These are phyloP conservation scores for Geotrichum klebahnii DNA, from an alignment of 1,139 yeast genomes.

Conservation along the genomic window DNA sequence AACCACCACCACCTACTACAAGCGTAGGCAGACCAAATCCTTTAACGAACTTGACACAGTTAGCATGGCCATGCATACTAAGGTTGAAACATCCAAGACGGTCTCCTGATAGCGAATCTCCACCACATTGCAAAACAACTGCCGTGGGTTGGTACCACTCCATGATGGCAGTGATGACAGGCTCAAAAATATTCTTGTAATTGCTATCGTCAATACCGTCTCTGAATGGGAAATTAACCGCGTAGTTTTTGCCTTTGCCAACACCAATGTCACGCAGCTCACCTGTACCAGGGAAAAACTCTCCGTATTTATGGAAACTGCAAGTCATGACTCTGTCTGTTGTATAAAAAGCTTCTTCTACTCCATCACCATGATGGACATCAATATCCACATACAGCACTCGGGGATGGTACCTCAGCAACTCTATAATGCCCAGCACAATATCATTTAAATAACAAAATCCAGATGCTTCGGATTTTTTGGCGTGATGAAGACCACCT, in stretches of 20 bases:
- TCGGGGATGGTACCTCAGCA: conserved; percentile 85
- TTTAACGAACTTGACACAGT: conserved; percentile 86
- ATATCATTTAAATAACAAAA: conserved; percentile 90
- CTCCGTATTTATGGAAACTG: conserved; percentile 95
- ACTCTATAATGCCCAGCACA: conserved; percentile 84
- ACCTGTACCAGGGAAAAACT: conserved; percentile 95
- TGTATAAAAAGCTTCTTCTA: conserved; percentile 94
- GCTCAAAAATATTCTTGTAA: conserved; percentile 82
- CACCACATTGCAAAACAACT: conserved; percentile 78
- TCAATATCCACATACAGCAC: conserved; percentile 95
- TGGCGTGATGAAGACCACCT: conserved; percentile 96
- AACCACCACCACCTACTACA: conserved; percentile 97
- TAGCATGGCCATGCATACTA: conserved; percentile 91
- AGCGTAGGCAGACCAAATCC: conserved; percentile 83
- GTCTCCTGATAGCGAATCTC: conserved; percentile 89
- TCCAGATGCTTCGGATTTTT: conserved; percentile 92
- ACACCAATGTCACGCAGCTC: conserved; percentile 84
- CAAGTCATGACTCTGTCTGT: conserved; percentile 97
- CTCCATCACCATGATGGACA: conserved; percentile 98
- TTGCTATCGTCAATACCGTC: conserved; percentile 92
- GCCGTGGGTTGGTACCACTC: conserved; percentile 95
- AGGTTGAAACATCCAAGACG: conserved; percentile 88
- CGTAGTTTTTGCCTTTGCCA: conserved; percentile 81
- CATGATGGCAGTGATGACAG: conserved; percentile 73
- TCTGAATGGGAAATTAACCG: conserved; percentile 83